Conservation (phyloP, 768 basidiomycete species). For the Sutorius australiensis region DNA sequence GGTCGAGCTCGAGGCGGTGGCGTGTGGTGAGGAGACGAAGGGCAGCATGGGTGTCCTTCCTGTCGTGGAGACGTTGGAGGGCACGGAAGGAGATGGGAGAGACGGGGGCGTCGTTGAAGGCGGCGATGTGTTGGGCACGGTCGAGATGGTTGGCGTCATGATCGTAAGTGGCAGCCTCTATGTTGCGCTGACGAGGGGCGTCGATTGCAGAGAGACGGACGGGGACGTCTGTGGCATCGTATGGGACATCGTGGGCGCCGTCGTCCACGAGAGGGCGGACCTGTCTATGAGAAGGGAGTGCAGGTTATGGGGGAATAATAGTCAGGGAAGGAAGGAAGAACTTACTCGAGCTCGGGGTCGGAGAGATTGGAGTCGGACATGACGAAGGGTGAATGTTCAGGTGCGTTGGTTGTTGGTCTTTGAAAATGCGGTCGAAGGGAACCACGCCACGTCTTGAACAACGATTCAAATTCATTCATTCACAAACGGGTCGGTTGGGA, state of each 20-base stretch:
- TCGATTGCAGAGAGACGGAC: not conserved
- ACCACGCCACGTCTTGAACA: too few species aligned
- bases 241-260: not conserved
- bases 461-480: too few species aligned
- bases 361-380: too few species aligned
- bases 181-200: not conserved
- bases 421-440: too few species aligned
- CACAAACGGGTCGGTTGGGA: too few species aligned
- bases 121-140: not conserved
- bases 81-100: rapidly evolving
- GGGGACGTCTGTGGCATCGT: not conserved
- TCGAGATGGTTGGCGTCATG: not conserved
- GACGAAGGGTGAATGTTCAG: too few species aligned
- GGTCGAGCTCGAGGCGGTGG: not conserved
- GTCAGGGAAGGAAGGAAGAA: too few species aligned
- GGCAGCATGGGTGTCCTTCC: not conserved
- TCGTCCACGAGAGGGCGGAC: not conserved
- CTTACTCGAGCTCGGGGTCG: too few species aligned
- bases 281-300: too few species aligned
- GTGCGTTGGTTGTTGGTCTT: too few species aligned
- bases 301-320: too few species aligned
- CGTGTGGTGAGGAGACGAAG: not conserved
- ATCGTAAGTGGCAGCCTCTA: not conserved
- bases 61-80: not conserved
- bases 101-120: not conserved